phyloP scores from a whole-genome alignment of 106 monocot species.

The Chionographis japonica region DNA sequence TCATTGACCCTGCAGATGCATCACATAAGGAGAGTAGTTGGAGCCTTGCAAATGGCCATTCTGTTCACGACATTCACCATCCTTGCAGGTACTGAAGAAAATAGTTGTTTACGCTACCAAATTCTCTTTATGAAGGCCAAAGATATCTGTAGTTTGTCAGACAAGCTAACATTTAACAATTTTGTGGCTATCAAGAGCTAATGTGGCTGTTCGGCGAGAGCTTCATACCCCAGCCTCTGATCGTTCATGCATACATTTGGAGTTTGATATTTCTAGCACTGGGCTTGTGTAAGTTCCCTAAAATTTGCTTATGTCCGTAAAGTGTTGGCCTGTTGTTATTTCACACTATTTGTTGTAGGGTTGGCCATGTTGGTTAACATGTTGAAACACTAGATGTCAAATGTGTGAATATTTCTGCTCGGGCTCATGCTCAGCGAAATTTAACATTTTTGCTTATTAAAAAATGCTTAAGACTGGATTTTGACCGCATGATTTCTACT shows the following conservation, averaged over 20 bases:
- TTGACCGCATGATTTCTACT: too few species aligned
- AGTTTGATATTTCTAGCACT: constrained; percentile 43
- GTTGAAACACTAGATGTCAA: too few species aligned
- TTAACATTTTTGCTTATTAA: too few species aligned
- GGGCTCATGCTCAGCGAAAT: neutral
- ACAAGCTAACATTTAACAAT: neutral
- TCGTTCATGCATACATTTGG: constrained; percentile 44
- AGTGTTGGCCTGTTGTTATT: too few species aligned
- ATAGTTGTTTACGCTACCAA: neutral
- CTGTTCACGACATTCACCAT: constrained; percentile 52
- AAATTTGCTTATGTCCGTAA: neutral
- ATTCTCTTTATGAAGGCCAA: too few species aligned
- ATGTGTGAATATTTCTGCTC: neutral
- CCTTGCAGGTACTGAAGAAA: constrained; percentile 59
- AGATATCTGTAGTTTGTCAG: neutral
- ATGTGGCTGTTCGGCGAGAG: constrained; percentile 40
- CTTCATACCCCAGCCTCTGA: constrained; percentile 45
- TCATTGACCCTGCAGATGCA: constrained; percentile 24
- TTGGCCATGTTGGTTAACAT: too few species aligned
- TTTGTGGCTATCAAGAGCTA: constrained; percentile 12
- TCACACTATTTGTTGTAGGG: too few species aligned
- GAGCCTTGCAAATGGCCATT: constrained; percentile 58
- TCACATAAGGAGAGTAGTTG: constrained; percentile 26
- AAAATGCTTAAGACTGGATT: too few species aligned
- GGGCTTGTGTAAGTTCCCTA: constrained; percentile 22